Percentiles rank a stretch among this genome's conserved stretches.
phyloP scores from a whole-genome alignment of 768 basidiomycete genomes.

The Termitomyces sp. region DNA sequence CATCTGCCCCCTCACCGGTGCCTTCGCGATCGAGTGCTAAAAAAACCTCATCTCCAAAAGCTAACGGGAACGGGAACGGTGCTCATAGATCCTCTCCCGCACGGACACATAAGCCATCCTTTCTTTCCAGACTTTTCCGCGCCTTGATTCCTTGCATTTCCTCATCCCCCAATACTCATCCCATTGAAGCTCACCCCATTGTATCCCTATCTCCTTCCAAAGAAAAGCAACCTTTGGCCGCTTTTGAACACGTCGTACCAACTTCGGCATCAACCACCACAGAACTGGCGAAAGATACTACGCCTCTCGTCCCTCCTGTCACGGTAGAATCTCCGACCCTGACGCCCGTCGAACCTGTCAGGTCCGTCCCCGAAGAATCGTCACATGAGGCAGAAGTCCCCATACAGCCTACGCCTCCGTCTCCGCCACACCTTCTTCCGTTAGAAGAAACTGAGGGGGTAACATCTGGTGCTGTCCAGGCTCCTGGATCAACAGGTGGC shows the following conservation, averaged over 20 bases:
- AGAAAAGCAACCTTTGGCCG: constrained; percentile 23
- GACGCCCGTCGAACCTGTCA: constrained; percentile 7
- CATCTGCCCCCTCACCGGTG: constrained; percentile 9
- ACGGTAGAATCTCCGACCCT: constrained; percentile 4
- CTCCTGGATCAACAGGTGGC: constrained; percentile 77
- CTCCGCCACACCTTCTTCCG: constrained; percentile 36
- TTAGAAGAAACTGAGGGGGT: constrained; percentile 81
- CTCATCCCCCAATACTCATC: constrained; percentile 44
- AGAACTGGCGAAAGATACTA: background rate
- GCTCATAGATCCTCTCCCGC: constrained; percentile 11
- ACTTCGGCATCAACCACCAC: background rate
- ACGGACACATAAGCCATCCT: constrained; percentile 40
- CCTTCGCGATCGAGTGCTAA: constrained; percentile 7
- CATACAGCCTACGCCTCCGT: constrained; percentile 31
- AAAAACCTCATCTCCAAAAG: constrained; percentile 12
- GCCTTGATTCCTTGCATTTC: constrained; percentile 65
- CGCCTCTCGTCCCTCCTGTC: constrained; percentile 5
- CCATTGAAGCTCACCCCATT: constrained; percentile 35
- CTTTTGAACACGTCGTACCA: constrained; percentile 7
- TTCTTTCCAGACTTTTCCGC: constrained; percentile 57
- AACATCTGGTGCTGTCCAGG: constrained; percentile 88
- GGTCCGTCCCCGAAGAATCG: background rate
- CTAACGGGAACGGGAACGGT: constrained; percentile 16
- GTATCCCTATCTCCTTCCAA: constrained; percentile 19
- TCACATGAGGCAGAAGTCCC: constrained; percentile 26